Conservation (phyloP, 2,329 filamentous ascomycete genomes). For the Fusarium redolens region DNA sequence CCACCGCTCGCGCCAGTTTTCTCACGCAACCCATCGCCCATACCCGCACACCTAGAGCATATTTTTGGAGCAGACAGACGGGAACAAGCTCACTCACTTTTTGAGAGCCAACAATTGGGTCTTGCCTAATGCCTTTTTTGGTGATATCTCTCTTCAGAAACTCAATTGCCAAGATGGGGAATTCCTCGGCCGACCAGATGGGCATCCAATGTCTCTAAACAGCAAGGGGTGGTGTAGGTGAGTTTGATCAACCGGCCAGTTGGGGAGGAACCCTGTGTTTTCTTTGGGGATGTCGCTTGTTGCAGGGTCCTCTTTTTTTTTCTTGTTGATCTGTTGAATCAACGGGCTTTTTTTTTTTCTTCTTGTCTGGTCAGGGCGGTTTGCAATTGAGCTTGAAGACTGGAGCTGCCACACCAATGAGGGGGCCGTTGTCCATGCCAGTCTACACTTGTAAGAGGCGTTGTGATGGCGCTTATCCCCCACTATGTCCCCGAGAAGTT, state of each 20-base stretch:
- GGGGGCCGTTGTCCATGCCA: slow-evolving; percentile 18
- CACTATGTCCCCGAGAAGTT: slow-evolving; percentile 33
- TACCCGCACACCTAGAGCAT: neutral
- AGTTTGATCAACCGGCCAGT: slow-evolving; percentile 36
- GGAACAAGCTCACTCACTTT: slow-evolving; percentile 2
- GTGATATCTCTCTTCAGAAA: neutral
- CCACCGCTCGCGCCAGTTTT: slow-evolving; percentile 31
- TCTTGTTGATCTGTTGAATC: slow-evolving; percentile 49
- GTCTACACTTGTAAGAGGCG: slow-evolving; percentile 25
- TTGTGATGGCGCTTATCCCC: slow-evolving; percentile 20
- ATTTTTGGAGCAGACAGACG: slow-evolving; percentile 14
- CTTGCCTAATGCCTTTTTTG: neutral
- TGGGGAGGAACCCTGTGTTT: slow-evolving; percentile 40
- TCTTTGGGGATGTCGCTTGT: slow-evolving; percentile 46
- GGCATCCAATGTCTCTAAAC: neutral
- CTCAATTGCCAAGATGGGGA: slow-evolving; percentile 15
- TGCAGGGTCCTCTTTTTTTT: slow-evolving; percentile 42
- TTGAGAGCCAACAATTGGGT: slow-evolving; percentile 19
- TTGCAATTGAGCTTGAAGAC: slow-evolving; percentile 38
- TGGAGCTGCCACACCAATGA: slow-evolving; percentile 21
- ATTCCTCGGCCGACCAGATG: slow-evolving; percentile 6
- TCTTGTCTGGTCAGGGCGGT: slow-evolving; percentile 10
- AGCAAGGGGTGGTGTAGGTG: slow-evolving; percentile 18
- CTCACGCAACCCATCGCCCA: slow-evolving; percentile 11
- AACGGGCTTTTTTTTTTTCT: slow-evolving; percentile 24